Evolutionary conservation across 2,329 filamentous ascomycete genomes (phyloP), one percentile per base, ranked within the genome.

Genomic region (Fusarium globosum): DNA sequence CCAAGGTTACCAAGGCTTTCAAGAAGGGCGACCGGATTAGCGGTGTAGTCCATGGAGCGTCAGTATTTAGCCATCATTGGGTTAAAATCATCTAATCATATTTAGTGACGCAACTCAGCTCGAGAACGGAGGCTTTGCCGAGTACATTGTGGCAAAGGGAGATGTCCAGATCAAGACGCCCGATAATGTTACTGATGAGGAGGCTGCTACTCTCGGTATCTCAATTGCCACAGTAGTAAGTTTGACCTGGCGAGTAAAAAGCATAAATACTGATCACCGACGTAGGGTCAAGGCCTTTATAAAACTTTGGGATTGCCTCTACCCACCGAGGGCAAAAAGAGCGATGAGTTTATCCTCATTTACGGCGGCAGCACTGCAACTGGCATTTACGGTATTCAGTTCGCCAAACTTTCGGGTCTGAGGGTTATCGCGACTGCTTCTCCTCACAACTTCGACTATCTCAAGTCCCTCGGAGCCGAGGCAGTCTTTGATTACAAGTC

Each of bases 291-390:
- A 79, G 84, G 82, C 2, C 81, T 88, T 21, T 88, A 87, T 78
- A 83, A 86, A 65, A 78, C 78, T 14, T 80, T 88, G 4, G 65
- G 79, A 52, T 80, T 87, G 1, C 83, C 84, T 0, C 78, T 88
- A 5, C 89, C 89, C 3, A 81, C 72, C n/a, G 65, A 78, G 16
- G 81, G 84, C 11, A 65, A 78, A 41, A 79, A 80, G n/a, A 79
- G 82, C 30, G 77, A 82, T 41, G 75, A 82, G 45, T 80, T 83
- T 2, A 74, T 86, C 52, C 73, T 86, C 7, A 84, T 85, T 63
- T 85, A 86, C 49, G 85, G 84, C 49, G 84, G 83, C 20, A 87
- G 87, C 78, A 89, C 86, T 16, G 88, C 87, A 7, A 89, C 88
- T 3, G 86, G 85, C 79, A 86, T 89, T 53, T 87, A 88, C 61